Evolutionary conservation across 495 filamentous ascomycete genomes (phyloP).

Genomic region (Tuber borchii): DNA sequence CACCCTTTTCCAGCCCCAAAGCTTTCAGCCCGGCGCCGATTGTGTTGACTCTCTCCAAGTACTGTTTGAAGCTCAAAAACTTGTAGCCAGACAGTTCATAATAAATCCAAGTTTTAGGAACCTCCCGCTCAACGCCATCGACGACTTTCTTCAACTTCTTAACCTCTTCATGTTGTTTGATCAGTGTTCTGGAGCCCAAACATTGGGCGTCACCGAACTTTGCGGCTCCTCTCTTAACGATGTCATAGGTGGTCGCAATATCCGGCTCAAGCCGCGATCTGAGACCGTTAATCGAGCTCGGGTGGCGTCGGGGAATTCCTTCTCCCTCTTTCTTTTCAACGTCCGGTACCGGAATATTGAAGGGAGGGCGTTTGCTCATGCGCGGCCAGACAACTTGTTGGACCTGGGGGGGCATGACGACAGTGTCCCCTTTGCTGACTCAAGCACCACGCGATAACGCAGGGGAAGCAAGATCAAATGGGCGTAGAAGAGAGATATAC

Average conservation of each 20-base stretch:
- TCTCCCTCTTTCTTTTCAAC: constrained; percentile 69
- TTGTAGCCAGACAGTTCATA: constrained; percentile 86
- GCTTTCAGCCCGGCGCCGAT: constrained; percentile 72
- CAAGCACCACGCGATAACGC: not conserved
- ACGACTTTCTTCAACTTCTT: constrained; percentile 97
- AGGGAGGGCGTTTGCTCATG: constrained; percentile 59
- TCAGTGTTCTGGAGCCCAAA: constrained; percentile 68
- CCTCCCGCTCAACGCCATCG: constrained; percentile 78
- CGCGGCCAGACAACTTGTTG: constrained; percentile 57
- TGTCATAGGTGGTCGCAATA: constrained; percentile 75
- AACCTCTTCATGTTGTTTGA: constrained; percentile 81
- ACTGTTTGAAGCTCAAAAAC: constrained; percentile 82
- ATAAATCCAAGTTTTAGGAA: constrained; percentile 94
- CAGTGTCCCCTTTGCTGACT: not conserved
- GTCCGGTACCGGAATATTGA: constrained; percentile 74
- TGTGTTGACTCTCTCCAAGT: constrained; percentile 66
- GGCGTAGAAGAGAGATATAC: not conserved
- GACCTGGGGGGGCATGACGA: constrained; percentile 47
- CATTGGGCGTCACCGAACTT: constrained; percentile 86
- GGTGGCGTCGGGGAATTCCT: constrained; percentile 80
- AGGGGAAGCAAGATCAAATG: not conserved
- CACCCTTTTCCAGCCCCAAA: constrained; percentile 65
- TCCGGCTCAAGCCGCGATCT: constrained; percentile 57
- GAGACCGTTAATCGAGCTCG: constrained; percentile 62
- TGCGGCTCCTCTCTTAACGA: constrained; percentile 67